Base-by-base conservation (phyloP, 495 filamentous ascomycete species). In the Trichodelitschia bisporula region DNA sequence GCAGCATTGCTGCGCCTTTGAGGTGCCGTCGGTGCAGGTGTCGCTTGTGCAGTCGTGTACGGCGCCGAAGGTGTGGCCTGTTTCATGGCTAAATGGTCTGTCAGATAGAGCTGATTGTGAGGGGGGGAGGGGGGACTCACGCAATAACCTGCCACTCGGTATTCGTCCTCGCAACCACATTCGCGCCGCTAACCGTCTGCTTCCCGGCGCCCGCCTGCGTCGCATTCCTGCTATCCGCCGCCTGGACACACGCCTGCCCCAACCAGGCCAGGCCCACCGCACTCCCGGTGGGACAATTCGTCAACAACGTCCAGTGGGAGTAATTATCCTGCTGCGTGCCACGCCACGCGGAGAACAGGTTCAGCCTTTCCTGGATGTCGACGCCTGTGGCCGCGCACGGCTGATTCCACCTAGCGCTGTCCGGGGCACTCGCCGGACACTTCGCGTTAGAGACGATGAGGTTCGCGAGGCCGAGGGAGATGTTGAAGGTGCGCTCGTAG, bases 81-180 rank as follows among this genome's bases (percentile, higher is more conserved):
- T 68, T 48, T 97, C 89, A 43, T 97, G 86, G 15, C 45, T 44
- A 26, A 8, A 11, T 29, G 25, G 31, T 28, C 26, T 24, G 9
- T 28, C 14, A 23, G 26, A 19, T 19, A 12, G 4, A 18, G 26
- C 10, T n/a, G 5, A 24, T 27, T 29, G 24, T 18, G 16, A 25
- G n/a, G 18, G 19, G n/a, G 16, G 28, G 5, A 33, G 15, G 6
- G 14, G 6, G 6, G 4, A 49, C 48, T 46, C 39, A 49, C 36
- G 86, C 84, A 52, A 95, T 80, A 30, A 97, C 77, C 46, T 92
- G 79, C 89, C 89, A 97, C 40, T 90, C 79, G 14, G 66, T 74
- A 8, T 64, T 55, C 2, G 77, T 91, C 29, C 69, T 67, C 12
- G 80, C 73, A 13, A 97, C 82, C 15, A 97, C 78, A 46, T 93